Base-by-base conservation (phyloP, 192 early-diverging fungal genomes). In the Haplosporangium gracile region DNA sequence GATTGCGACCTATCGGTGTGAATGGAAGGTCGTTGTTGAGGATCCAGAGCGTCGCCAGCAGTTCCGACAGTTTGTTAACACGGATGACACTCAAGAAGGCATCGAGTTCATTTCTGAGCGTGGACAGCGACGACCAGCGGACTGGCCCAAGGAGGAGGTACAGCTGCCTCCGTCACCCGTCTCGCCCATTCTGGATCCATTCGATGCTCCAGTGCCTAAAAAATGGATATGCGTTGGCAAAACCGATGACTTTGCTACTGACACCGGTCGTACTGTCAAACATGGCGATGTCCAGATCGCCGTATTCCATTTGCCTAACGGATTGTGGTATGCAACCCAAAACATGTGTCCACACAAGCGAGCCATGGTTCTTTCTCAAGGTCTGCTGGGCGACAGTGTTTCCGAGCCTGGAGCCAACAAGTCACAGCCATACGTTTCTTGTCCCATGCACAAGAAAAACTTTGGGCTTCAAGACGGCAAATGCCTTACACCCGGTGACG, bases 291-390 rank as follows among this genome's bases (percentile, higher is more conserved):
- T 88, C 18, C 94, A 95, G 81, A 87, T 95, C 15, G 94, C 94
- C 1, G 87, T 95, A 3, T 95, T 93, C 83, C 85, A 77, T 74
- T 81, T 86, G 73, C 38, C 82, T 45, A 70, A 82, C 13, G 84
- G 79, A 32, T 90, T 91, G 39, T 95, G 92, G 92, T 95, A 93
- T 76, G 93, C 94, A 22, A 94, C 93, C 16, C 93, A 94, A 80
- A 94, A 94, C 82, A 95, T 95, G 94, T 95, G 94, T 70, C 94
- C 94, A 39, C 94, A 95, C 79, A 95, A 95, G 74, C 91, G 94
- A 65, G 92, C 94, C 26, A 87, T 95, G 51, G 93, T 95, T 51
- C 88, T 95, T 45, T 89, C 94, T 22, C 80, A 87, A 6, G 92
- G 93, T 13, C 76, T 95, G 38, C 40, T 95, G 51, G 94, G 94